A percentile compares a stretch with the other conserved stretches of the same genome.
These are phyloP conservation scores for Hordeum pubiflorum DNA, from an alignment of 202 grass and related monocot species.

Conservation along the genomic window DNA sequence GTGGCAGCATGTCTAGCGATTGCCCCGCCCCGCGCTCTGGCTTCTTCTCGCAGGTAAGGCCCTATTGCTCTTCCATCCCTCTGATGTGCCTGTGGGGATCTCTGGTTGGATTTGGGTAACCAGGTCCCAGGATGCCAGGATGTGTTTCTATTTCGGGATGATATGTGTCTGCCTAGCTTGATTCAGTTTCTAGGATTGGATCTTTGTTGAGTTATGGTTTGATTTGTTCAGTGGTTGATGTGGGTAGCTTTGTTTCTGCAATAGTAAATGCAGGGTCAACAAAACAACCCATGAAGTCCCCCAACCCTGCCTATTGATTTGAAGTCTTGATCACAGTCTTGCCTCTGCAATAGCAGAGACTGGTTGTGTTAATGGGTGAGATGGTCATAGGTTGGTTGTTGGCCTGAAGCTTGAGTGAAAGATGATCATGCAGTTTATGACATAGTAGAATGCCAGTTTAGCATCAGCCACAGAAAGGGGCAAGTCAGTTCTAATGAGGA, in stretches of 20 bases:
- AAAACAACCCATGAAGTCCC: neutral
- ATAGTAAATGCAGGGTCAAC: neutral
- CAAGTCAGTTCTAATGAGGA: neutral
- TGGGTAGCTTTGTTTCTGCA: neutral
- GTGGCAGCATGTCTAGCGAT: neutral
- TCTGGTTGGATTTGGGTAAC: neutral
- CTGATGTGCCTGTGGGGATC: neutral
- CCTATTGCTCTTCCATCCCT: neutral
- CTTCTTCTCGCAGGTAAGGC: constrained; percentile 33
- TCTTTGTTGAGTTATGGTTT: neutral
- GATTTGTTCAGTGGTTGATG: constrained; percentile 1
- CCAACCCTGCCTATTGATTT: neutral
- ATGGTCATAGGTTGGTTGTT: neutral
- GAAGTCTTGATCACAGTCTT: neutral
- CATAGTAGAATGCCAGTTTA: neutral
- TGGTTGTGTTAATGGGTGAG: neutral
- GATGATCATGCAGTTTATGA: neutral
- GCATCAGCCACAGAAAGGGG: neutral
- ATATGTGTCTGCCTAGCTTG: neutral
- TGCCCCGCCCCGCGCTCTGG: constrained; percentile 1
- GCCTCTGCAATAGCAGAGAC: neutral
- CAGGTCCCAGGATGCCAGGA: neutral
- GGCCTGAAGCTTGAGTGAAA: neutral
- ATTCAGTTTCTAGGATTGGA: neutral
- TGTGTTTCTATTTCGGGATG: neutral